Evolutionary conservation across 768 basidiomycete genomes (phyloP), one percentile per base, ranked within the genome.

Genomic region (Fibroporia radiculosa): DNA sequence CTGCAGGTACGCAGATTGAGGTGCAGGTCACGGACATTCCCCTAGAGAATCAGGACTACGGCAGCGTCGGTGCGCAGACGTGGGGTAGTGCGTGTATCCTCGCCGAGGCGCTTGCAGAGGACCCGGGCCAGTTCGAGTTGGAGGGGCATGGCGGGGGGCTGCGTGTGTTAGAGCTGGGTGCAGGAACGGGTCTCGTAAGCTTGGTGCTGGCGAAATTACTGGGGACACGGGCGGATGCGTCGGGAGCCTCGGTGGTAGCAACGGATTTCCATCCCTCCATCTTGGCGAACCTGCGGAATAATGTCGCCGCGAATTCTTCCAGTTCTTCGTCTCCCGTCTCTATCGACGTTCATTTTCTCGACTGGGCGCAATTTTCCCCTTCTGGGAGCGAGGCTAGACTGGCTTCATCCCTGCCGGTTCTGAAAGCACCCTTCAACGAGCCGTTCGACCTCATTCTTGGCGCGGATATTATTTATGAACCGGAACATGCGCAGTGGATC

Each of bases 61-160:
- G 68, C 11, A 84, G 80, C 44, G 78, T 90, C 14, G 90, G 90
- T 1, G 80, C 87, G 22, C 90, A 92, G 64, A 93, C 89, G 0
- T 93, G 90, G 91, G 89, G 88, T 3, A 78, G 83, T 8, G 83
- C 87, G 3, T 89, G 83, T 52, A 76, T 93, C 6, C 70, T 93
- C 44, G 77, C 88, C 0, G 83, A 88, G 57, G 73, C 80, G 63
- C 76, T 92, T 31, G 74, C 74, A 2, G 71, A 79, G 23, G 57
- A 68, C 24, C 84, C 88, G 0, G 56, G 51, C 2, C 50, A 50
- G 22, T 88, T 83, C 55, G 74, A 73, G 7, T 56, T 78, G 3
- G 32, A 16, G 44, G 31, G 20, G 19, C 26, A n/a, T 33, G 22
- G 31, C 25, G 11, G 8, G 22, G 8, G 39, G 8, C 52, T 74